phyloP scores from a whole-genome alignment of 1,139 yeast genomes.

The Geotrichum reessii region DNA sequence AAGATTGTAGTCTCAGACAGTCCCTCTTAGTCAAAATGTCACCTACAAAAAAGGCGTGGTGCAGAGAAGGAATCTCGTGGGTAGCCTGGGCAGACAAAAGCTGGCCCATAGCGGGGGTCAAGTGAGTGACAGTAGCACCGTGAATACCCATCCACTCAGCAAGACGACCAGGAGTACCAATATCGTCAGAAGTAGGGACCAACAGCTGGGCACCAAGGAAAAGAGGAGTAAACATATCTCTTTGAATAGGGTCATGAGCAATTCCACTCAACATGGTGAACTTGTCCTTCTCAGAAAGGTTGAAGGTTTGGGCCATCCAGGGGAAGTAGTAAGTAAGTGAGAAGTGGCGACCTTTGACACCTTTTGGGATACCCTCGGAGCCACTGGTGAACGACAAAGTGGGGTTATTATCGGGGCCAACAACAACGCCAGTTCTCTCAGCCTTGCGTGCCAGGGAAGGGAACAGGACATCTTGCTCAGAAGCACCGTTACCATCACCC shows the following conservation, averaged over 20 bases:
- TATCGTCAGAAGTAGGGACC: constrained; percentile 94
- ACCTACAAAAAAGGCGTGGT: constrained; percentile 97
- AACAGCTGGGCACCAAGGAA: constrained; percentile 89
- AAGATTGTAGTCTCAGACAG: constrained; percentile 82
- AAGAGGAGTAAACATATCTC: constrained; percentile 97
- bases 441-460: constrained; percentile 45
- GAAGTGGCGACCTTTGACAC: constrained; percentile 95
- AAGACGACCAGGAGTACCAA: constrained; percentile 94
- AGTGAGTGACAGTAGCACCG: constrained; percentile 91
- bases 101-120: constrained; percentile 99
- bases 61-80: constrained; percentile 78
- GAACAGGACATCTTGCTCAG: constrained; percentile 46
- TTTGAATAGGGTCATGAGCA: constrained; percentile 98
- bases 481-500: constrained; percentile 38
- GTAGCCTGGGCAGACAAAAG: constrained; percentile 91
- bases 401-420: constrained; percentile 97
- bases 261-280: constrained; percentile 98
- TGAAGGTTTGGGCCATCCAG: constrained; percentile 91
- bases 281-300: constrained; percentile 69
- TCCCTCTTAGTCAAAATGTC: constrained; percentile 96
- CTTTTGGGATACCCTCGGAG: constrained; percentile 96
- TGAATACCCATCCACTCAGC: constrained; percentile 96
- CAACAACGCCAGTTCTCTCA: constrained; percentile 76
- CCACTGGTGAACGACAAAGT: constrained; percentile 97
- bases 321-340: constrained; percentile 96